Evolutionary conservation across 495 filamentous ascomycete species (phyloP).

Genomic region (Penicillium odoratum): DNA sequence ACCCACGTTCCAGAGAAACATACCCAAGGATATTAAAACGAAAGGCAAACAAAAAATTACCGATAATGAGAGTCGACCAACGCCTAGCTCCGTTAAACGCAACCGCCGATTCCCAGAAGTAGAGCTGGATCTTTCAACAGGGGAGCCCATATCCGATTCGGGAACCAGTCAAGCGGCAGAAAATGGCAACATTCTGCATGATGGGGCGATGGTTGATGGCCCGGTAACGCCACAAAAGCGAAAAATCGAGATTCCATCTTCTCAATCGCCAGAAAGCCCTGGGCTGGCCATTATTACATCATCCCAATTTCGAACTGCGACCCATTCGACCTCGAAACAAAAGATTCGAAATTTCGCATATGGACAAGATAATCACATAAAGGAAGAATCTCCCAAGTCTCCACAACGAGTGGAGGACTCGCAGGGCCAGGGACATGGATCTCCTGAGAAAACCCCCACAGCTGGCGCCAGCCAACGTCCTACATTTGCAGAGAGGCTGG

Average conservation of each 20-base stretch:
- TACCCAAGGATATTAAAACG: background rate
- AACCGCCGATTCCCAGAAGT: constrained; percentile 17
- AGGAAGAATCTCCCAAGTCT: constrained; percentile 25
- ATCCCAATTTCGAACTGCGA: constrained; percentile 38
- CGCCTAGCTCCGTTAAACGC: constrained; percentile 10
- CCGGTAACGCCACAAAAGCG: constrained; percentile 40
- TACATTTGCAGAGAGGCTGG: constrained; percentile 1
- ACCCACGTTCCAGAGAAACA: constrained; percentile 18
- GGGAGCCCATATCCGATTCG: constrained; percentile 24
- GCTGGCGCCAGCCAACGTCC: constrained; percentile 1
- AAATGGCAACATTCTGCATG: background rate
- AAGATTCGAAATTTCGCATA: constrained; percentile 4
- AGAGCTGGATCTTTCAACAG: constrained; percentile 29
- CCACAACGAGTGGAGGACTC: constrained; percentile 6
- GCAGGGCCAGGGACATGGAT: constrained; percentile 6
- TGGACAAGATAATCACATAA: constrained; percentile 12
- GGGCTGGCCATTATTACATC: constrained; percentile 40
- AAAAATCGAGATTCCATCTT: constrained; percentile 44
- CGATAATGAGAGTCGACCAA: background rate
- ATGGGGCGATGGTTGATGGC: background rate
- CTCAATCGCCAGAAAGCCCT: constrained; percentile 49
- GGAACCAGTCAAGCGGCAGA: constrained; percentile 12
- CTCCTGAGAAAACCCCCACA: constrained; percentile 8
- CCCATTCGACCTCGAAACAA: constrained; percentile 31
- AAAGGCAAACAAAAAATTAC: background rate